Evolutionary conservation across 352 stramenopile species (phyloP), one percentile per base, ranked within the genome.

Genomic region (Pythium pectinolyticum): DNA sequence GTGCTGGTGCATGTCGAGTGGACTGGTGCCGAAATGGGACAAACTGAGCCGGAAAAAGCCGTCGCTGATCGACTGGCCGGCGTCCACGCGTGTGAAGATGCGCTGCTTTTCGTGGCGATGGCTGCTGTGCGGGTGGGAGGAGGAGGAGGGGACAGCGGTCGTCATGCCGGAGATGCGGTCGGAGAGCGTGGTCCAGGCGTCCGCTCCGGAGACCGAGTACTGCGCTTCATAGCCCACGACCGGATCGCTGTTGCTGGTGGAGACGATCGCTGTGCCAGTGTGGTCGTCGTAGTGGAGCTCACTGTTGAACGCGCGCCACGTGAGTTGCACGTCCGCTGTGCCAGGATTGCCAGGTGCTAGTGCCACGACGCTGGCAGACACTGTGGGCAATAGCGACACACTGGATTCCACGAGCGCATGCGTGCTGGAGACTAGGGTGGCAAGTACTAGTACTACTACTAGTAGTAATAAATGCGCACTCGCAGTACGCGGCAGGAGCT

Each of bases 151-250:
- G n/a, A n/a, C n/a, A n/a, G n/a, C n/a, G 15, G 19, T 9, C 1
- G 31, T 30, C 14, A 74, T 69, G 0, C 82, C 80, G 2, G 74
- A 76, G 39, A 89, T 55, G n/a, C 53, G 41, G 24, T 61, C 37
- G 7, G 72, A 67, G 3, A 88, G 49, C 0, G 69, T 74, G 7
- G 52, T 43, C 80, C 78, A 90, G 12, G 57, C 34, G 11, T 61
- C 78, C n/a, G 66, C 69, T 3, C 80, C 79, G 1, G 77, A 80
- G 39, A 74, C 47, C 1, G 77, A 63, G 45, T 75, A 82, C 53
- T 90, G 80, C 43, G 74, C 52, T 63, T 90, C 82, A 40, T 90
- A 90, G 20, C 66, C 70, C 25, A 76, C 43, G 11, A 87, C 73
- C 8, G 66, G 35, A 28, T 80, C 72, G 12, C 28, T 35, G 54